These are phyloP conservation scores for Paralagenidium karlingii DNA, from an alignment of 352 stramenopile species.

Conservation along the genomic window DNA sequence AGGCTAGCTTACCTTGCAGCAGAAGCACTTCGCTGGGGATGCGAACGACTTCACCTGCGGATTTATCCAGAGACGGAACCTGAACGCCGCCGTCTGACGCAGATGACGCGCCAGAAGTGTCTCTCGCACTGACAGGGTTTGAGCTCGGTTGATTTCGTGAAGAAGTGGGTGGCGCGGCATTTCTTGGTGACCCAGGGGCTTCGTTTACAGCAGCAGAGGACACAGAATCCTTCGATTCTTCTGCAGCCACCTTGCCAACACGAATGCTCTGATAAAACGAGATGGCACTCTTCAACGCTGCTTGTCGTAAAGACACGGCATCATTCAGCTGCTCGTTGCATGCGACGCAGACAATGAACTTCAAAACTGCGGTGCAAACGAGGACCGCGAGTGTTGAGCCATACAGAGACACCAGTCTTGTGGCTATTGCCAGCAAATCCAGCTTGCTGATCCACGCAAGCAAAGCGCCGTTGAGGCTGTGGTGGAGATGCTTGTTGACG, in stretches of 20 bases:
- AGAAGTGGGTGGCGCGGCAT: constrained; percentile 8
- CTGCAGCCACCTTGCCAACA: no score
- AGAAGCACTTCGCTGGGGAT: constrained; percentile 20
- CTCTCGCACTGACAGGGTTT: neutral
- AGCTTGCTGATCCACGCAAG: constrained; percentile 21
- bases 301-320: constrained; percentile 5
- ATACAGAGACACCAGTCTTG: neutral
- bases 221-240: no score
- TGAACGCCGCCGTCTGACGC: neutral
- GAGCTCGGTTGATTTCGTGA: neutral
- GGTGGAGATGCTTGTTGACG: constrained; percentile 22
- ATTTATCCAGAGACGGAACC: no score
- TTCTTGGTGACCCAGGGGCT: constrained; percentile 13
- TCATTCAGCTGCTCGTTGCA: constrained; percentile 15
- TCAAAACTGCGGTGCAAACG: constrained; percentile 18
- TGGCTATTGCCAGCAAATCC: constrained; percentile 8
- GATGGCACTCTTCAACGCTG: constrained; percentile 18
- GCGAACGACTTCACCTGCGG: no score
- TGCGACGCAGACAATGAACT: constrained; percentile 12
- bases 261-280: constrained; percentile 9
- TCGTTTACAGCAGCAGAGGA: constrained; percentile 6
- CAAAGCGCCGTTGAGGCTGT: constrained; percentile 15
- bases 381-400: constrained; percentile 9
- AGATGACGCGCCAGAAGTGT: neutral
- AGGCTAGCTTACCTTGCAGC: constrained; percentile 20